Evolutionary conservation across 345 rosid species (phyloP).

Genomic region (Populus deltoides): DNA sequence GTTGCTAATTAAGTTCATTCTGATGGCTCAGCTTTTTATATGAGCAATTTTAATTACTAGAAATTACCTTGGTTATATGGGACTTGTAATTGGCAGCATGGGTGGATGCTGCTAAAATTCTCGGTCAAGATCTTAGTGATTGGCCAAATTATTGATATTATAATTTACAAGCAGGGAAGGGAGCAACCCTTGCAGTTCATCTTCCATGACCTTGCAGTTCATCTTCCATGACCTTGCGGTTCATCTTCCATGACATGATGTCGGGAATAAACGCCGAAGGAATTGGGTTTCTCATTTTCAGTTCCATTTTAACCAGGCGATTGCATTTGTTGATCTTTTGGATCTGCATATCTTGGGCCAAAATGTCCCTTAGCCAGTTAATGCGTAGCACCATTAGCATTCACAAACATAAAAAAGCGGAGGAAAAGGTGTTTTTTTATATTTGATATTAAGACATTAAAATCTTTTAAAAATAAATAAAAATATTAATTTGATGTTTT

Average conservation of each 20-base stretch:
- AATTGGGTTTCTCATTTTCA: neutral
- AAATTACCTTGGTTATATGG: neutral
- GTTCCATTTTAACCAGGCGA: neutral
- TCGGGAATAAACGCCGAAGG: neutral
- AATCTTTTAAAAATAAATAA: too few relatives aligned
- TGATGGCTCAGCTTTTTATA: neutral
- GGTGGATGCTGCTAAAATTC: neutral
- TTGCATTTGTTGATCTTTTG: neutral
- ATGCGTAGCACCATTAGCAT: too few relatives aligned
- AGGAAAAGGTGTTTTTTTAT: too few relatives aligned
- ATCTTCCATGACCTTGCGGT: too few relatives aligned
- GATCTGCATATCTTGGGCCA: too few relatives aligned
- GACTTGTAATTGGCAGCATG: neutral
- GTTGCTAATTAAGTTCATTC: neutral
- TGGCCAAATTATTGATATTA: neutral
- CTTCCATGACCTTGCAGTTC: neutral
- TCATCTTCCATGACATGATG: neutral
- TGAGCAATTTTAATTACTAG: neutral
- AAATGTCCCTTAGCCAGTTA: too few relatives aligned
- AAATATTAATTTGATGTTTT: too few relatives aligned
- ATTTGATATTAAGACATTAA: too few relatives aligned
- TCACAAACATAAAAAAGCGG: too few relatives aligned
- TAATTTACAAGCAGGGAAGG: neutral
- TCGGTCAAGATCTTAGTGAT: slow-evolving; percentile 2
- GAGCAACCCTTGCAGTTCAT: neutral